Evolutionary conservation across 176 grass and related monocot genomes (phyloP).

Genomic region (Zizania latifolia): DNA sequence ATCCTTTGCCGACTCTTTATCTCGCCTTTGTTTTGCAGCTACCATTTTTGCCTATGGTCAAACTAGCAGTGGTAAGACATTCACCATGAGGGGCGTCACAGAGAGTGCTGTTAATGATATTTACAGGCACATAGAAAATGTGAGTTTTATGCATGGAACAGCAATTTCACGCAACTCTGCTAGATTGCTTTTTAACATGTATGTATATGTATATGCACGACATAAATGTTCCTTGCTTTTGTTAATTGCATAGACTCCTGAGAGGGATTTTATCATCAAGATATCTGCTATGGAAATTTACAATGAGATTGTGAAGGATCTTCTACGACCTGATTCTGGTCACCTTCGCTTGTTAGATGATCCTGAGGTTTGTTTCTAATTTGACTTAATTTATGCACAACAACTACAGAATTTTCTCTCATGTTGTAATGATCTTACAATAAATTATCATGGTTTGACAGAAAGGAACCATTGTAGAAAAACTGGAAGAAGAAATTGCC

Average conservation of each 20-base stretch:
- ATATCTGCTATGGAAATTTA: conserved; percentile 82
- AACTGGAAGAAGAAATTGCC: conserved; percentile 78
- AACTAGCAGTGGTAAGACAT: conserved; percentile 98
- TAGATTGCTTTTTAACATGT: conserved; percentile 15
- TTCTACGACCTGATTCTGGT: conserved; percentile 78
- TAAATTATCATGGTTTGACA: conserved; percentile 29
- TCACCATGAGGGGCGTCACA: conserved; percentile 86
- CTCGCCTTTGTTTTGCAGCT: conserved; percentile 44
- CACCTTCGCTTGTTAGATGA: conserved; percentile 92
- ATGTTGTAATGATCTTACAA: conserved; percentile 8
- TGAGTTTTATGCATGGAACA: conserved; percentile 36
- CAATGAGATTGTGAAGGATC: conserved; percentile 96
- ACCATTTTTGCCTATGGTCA: conserved; percentile 92
- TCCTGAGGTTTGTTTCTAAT: conserved; percentile 69
- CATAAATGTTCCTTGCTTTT: conserved; percentile 7
- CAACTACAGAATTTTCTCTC: background rate
- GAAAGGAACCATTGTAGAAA: conserved; percentile 97
- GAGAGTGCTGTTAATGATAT: conserved; percentile 87
- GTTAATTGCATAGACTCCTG: conserved; percentile 50
- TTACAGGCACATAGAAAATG: conserved; percentile 49
- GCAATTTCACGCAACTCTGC: background rate
- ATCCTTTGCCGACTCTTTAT: background rate
- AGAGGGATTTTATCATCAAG: conserved; percentile 62
- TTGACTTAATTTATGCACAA: background rate
- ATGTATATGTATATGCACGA: too few species aligned